Conservation (phyloP, 2,329 filamentous ascomycete species). For the Trichoderma cornu-damae region DNA sequence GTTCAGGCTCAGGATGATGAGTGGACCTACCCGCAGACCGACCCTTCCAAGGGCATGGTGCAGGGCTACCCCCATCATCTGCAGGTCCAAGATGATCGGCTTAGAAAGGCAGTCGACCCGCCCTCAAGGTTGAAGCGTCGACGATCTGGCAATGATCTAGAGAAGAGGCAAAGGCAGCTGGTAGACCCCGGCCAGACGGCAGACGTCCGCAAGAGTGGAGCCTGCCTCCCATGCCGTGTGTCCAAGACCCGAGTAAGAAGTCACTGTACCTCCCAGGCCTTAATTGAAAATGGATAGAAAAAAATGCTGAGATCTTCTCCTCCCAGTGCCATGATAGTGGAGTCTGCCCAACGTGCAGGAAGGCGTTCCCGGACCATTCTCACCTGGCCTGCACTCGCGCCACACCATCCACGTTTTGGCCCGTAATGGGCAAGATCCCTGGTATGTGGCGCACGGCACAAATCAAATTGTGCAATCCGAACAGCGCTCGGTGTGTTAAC, state of each 20-base stretch:
- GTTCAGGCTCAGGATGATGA: constrained; percentile 37
- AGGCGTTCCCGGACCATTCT: constrained; percentile 38
- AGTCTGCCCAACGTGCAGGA: constrained; percentile 40
- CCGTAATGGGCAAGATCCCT: constrained; percentile 36
- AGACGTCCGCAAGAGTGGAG: constrained; percentile 44
- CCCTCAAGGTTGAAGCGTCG: constrained; percentile 34
- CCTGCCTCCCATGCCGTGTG: constrained; percentile 45
- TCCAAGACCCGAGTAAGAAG: constrained; percentile 44
- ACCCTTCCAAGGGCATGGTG: constrained; percentile 30
- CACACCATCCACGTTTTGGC: constrained; percentile 35
- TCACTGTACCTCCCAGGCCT: constrained; percentile 21
- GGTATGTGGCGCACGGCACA: constrained; percentile 30
- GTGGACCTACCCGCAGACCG: constrained; percentile 38
- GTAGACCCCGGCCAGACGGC: constrained; percentile 42
- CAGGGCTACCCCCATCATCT: constrained; percentile 32
- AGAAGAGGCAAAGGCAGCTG: constrained; percentile 36
- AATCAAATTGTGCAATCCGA: constrained; percentile 2
- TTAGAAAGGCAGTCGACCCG: constrained; percentile 24
- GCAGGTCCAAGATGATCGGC: constrained; percentile 29
- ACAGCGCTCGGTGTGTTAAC: constrained; percentile 21
- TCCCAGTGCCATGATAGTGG: constrained; percentile 38
- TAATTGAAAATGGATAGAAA: constrained; percentile 17
- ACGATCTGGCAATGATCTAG: constrained; percentile 31
- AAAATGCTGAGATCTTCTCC: constrained; percentile 28
- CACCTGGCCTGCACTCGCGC: constrained; percentile 38